phyloP scores from a whole-genome alignment of 164 flowering plant species.

The grape (Vitis vinifera) region DNA sequence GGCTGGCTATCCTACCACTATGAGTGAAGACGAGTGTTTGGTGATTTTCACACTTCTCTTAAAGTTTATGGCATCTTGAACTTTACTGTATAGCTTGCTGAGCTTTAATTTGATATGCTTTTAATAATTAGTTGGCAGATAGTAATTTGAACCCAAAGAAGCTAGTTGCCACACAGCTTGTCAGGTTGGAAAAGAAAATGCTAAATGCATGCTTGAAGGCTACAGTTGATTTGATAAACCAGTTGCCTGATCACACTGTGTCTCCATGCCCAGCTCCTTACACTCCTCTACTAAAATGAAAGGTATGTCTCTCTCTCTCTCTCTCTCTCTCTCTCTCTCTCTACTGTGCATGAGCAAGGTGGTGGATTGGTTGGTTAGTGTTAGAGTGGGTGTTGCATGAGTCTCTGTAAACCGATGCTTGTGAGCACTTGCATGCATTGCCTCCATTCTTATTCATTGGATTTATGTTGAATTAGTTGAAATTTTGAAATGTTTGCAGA shows the following conservation, averaged over 20 bases:
- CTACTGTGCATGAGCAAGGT: neutral
- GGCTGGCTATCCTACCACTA: conserved; percentile 80
- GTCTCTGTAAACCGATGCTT: too few relatives aligned
- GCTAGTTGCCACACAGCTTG: conserved; percentile 91
- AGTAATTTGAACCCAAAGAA: conserved; percentile 59
- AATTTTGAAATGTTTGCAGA: conserved; percentile 12
- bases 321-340: conserved; percentile 1
- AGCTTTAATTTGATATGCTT: conserved; percentile 1
- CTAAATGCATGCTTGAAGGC: conserved; percentile 71
- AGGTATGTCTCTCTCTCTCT: conserved; percentile 14
- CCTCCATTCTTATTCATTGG: neutral
- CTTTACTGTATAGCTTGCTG: neutral
- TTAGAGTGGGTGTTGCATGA: too few relatives aligned
- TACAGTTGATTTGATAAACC: conserved; percentile 60
- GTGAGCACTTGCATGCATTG: neutral
- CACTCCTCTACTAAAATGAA: conserved; percentile 75
- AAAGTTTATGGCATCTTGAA: neutral
- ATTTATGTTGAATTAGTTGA: neutral
- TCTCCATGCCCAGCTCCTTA: conserved; percentile 98
- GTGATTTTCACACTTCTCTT: conserved; percentile 31
- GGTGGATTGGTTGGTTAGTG: too few relatives aligned
- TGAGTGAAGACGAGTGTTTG: conserved; percentile 72
- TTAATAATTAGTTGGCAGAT: conserved; percentile 64
- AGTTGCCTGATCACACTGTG: conserved; percentile 74
- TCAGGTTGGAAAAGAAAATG: conserved; percentile 87